Percentiles rank a stretch among this genome's conserved stretches.
These are phyloP conservation scores for Mallotus japonicus DNA, from an alignment of 441 rosid species.

Conservation along the genomic window DNA sequence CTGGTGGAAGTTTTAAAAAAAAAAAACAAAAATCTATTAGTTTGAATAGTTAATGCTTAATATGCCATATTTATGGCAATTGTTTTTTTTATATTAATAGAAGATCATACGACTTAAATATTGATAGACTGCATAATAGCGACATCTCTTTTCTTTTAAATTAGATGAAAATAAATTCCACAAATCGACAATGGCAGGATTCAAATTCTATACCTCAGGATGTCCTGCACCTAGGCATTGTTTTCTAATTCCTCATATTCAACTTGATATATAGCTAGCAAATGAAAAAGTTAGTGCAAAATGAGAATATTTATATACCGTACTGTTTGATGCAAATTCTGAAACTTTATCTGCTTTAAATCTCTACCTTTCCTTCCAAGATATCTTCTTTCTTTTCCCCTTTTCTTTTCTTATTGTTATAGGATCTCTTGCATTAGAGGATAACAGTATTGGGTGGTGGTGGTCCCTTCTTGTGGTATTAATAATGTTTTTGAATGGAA, in stretches of 20 bases:
- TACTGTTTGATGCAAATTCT: constrained; percentile 11
- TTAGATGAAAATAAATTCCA: too few species aligned
- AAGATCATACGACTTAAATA: too few species aligned
- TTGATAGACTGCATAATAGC: too few species aligned
- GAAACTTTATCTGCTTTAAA: constrained; percentile 22
- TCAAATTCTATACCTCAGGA: too few species aligned
- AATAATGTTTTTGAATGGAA: constrained; percentile 12
- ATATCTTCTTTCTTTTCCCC: constrained; percentile 7
- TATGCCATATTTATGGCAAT: neutral
- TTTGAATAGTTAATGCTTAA: neutral
- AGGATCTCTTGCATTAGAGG: constrained; percentile 5
- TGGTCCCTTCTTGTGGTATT: constrained; percentile 22
- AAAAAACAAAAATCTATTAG: neutral
- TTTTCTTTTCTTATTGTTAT: neutral
- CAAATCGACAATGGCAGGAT: too few species aligned
- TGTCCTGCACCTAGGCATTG: neutral
- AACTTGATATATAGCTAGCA: neutral
- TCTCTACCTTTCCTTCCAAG: constrained; percentile 8
- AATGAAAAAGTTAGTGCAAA: constrained; percentile 15
- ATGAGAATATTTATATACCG: constrained; percentile 19
- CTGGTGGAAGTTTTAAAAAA: neutral
- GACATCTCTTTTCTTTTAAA: too few species aligned
- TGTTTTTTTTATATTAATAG: too few species aligned
- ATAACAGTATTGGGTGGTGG: neutral
- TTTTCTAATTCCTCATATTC: neutral